phyloP scores from a whole-genome alignment of 805 yeast genomes.

The Limtongia smithiae region DNA sequence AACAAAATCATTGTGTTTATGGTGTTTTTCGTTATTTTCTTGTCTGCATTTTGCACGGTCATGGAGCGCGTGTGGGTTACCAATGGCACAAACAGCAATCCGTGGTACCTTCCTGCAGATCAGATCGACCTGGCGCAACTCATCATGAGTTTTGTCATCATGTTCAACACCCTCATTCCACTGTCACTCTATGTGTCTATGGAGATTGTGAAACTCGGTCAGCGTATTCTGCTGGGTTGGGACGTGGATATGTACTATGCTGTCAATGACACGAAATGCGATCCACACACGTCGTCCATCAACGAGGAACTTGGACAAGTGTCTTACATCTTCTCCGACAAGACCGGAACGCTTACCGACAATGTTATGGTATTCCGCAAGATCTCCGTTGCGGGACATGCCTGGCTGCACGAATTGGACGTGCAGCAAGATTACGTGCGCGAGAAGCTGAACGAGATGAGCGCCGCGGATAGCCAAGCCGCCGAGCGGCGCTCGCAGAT shows the following conservation, averaged over 20 bases:
- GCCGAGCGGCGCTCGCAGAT: background rate
- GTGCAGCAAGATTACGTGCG: slow-evolving; percentile 37
- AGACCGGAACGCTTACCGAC: slow-evolving; percentile 96
- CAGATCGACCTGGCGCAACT: slow-evolving; percentile 87
- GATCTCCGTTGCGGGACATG: slow-evolving; percentile 78
- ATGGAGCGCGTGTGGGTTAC: slow-evolving; percentile 59
- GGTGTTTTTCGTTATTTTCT: slow-evolving; percentile 72
- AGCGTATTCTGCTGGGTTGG: slow-evolving; percentile 73
- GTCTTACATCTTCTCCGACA: slow-evolving; percentile 89
- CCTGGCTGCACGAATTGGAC: slow-evolving; percentile 82
- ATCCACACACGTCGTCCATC: slow-evolving; percentile 91
- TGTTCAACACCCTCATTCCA: slow-evolving; percentile 96
- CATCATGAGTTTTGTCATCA: slow-evolving; percentile 91
- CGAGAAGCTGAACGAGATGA: slow-evolving; percentile 8
- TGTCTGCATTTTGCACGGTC: slow-evolving; percentile 78
- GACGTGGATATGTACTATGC: slow-evolving; percentile 93
- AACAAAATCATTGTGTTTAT: slow-evolving; percentile 80
- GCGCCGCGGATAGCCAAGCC: background rate
- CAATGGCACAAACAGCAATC: slow-evolving; percentile 39
- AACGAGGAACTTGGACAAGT: slow-evolving; percentile 97
- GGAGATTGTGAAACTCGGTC: slow-evolving; percentile 91
- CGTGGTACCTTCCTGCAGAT: slow-evolving; percentile 70
- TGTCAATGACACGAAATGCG: slow-evolving; percentile 84
- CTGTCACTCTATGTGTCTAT: slow-evolving; percentile 90
- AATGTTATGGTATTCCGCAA: slow-evolving; percentile 90